A percentile compares a stretch with the other conserved stretches of the same genome.
Evolutionary conservation across 176 grass and related monocot genomes (phyloP).

Genomic region (Cenchrus purpureus): DNA sequence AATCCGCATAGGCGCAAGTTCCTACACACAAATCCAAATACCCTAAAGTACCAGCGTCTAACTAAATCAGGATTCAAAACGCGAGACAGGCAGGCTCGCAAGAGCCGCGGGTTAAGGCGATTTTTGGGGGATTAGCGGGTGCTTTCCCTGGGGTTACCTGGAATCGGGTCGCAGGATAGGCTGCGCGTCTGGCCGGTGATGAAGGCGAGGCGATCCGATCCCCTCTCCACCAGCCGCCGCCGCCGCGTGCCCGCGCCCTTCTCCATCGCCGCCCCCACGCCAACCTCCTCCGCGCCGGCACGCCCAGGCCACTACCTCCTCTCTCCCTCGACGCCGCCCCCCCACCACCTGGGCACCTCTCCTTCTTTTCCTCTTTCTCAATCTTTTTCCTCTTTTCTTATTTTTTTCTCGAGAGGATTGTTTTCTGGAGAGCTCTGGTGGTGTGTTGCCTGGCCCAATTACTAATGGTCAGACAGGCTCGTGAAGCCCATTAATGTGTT

Average conservation of each 20-base stretch:
- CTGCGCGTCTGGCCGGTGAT: conserved; percentile 60
- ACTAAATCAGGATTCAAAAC: neutral
- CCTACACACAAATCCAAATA: neutral
- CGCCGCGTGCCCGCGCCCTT: conserved; percentile 57
- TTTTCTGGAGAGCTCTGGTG: neutral
- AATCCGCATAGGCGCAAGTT: neutral
- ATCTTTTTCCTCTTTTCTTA: neutral
- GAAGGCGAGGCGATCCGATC: conserved; percentile 79
- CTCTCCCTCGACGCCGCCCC: neutral
- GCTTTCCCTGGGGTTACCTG: conserved; percentile 31
- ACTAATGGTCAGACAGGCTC: neutral
- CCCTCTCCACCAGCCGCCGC: conserved; percentile 76
- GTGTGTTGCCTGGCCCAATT: neutral
- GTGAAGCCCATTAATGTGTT: too few relatives aligned
- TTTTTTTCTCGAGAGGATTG: neutral
- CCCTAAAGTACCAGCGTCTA: neutral
- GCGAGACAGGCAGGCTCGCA: neutral
- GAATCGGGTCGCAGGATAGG: conserved; percentile 37
- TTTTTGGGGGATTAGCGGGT: neutral
- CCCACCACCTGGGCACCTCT: conserved; percentile 29
- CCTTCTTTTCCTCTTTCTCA: conserved; percentile 31
- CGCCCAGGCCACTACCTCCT: conserved; percentile 34
- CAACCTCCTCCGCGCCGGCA: conserved; percentile 14
- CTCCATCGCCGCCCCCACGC: conserved; percentile 44
- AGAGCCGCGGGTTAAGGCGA: neutral